phyloP scores from a whole-genome alignment of 345 rosid genomes.

The Corchorus olitorius region DNA sequence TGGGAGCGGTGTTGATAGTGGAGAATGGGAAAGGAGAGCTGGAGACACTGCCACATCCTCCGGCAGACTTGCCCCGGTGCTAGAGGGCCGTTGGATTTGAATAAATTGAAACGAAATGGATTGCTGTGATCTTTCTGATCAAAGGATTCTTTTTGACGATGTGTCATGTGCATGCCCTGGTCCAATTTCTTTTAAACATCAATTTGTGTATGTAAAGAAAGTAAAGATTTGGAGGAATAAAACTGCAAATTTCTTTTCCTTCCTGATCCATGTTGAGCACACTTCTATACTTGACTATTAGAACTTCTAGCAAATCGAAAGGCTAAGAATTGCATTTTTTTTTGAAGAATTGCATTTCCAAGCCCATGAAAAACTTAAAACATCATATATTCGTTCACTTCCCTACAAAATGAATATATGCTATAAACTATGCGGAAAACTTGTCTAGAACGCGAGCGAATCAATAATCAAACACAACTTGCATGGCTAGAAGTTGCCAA shows the following conservation, averaged over 20 bases:
- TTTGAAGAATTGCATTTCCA: no score
- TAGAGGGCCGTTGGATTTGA: constrained; percentile 19
- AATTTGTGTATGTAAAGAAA: constrained; percentile 32
- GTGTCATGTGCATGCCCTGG: constrained; percentile 19
- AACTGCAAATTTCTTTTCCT: constrained; percentile 24
- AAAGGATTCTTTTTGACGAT: constrained; percentile 38
- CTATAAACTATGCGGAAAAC: neutral
- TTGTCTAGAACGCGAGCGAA: neutral
- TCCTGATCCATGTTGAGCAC: neutral
- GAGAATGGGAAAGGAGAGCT: constrained; percentile 57
- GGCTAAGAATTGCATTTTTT: no score
- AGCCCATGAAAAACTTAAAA: no score
- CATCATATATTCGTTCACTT: neutral
- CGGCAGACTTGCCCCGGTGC: constrained; percentile 72
- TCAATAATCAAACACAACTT: neutral
- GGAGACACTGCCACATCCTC: constrained; percentile 78
- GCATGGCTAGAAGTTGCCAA: neutral
- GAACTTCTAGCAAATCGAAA: no score
- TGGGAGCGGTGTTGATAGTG: constrained; percentile 71
- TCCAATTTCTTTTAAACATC: constrained; percentile 20
- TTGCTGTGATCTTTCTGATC: constrained; percentile 18
- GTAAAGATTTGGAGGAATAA: constrained; percentile 26
- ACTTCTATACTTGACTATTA: neutral
- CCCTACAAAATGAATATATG: neutral
- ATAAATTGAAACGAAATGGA: neutral